phyloP scores from a whole-genome alignment of 352 stramenopile species.

The Phytophthora pinifolia region DNA sequence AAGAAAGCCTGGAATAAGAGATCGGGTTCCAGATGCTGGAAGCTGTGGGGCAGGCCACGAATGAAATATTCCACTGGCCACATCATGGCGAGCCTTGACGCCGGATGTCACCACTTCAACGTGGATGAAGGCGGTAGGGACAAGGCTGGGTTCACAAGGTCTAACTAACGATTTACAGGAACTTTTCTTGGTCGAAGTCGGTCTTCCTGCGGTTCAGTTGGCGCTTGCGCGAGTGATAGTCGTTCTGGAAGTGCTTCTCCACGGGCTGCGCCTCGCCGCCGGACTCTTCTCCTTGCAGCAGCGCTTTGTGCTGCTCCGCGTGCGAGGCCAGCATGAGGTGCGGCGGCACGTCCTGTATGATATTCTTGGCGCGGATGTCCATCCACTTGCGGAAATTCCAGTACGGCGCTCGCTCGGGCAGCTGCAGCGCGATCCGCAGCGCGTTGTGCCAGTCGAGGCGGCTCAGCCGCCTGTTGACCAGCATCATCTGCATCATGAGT shows the following conservation, averaged over 20 bases:
- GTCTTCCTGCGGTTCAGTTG: slow-evolving; percentile 34
- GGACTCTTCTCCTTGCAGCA: slow-evolving; percentile 22
- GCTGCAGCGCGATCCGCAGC: slow-evolving; percentile 53
- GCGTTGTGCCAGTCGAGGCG: slow-evolving; percentile 81
- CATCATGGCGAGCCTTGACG: not conserved
- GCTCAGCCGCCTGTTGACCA: slow-evolving; percentile 73
- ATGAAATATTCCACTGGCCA: slow-evolving; percentile 5
- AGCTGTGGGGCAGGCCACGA: slow-evolving; percentile 1
- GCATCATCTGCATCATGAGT: slow-evolving; percentile 87
- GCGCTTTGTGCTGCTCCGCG: slow-evolving; percentile 23
- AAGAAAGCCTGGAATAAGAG: slow-evolving; percentile 35
- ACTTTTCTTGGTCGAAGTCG: slow-evolving; percentile 31
- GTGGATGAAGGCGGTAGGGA: not conserved
- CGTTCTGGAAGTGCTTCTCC: slow-evolving; percentile 21
- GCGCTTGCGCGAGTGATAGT: slow-evolving; percentile 38
- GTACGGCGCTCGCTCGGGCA: slow-evolving; percentile 69
- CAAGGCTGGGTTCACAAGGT: slow-evolving; percentile 12
- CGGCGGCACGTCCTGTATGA: slow-evolving; percentile 54
- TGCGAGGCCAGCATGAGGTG: slow-evolving; percentile 61
- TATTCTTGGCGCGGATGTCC: slow-evolving; percentile 58
- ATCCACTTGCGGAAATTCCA: slow-evolving; percentile 91
- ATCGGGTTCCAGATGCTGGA: slow-evolving; percentile 12
- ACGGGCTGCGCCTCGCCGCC: slow-evolving; percentile 6
- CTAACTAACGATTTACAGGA: slow-evolving; percentile 34
- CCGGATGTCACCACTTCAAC: slow-evolving; percentile 13